A percentile compares a stretch with the other conserved stretches of the same genome.
phyloP scores from a whole-genome alignment of 106 monocot species.

The Acorus gramineus region DNA sequence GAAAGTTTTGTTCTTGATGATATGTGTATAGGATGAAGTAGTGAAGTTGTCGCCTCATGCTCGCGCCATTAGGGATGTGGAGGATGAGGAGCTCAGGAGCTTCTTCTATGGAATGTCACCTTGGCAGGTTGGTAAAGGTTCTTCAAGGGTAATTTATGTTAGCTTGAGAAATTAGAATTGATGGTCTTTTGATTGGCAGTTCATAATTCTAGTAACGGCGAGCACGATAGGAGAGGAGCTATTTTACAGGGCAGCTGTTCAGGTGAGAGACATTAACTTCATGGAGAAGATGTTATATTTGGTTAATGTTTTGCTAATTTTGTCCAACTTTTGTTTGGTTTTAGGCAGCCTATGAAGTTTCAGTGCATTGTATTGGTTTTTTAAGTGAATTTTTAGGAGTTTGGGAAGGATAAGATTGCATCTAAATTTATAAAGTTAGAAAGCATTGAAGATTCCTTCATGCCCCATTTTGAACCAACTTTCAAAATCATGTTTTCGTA shows the following conservation, averaged over 20 bases:
- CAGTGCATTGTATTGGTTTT: no score
- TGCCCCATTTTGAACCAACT: no score
- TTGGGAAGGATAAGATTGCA: no score
- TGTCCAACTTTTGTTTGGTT: no score
- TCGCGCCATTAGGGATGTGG: slow-evolving; percentile 94
- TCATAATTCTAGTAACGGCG: slow-evolving; percentile 72
- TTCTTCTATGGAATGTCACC: slow-evolving; percentile 81
- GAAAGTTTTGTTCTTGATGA: not conserved
- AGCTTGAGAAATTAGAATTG: not conserved
- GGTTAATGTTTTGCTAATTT: no score
- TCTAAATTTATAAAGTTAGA: no score
- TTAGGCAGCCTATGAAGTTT: no score
- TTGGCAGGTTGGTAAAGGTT: slow-evolving; percentile 38
- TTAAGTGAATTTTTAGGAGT: no score
- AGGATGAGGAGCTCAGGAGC: slow-evolving; percentile 95
- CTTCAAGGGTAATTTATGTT: not conserved
- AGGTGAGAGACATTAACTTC: slow-evolving; percentile 30
- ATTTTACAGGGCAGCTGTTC: slow-evolving; percentile 88
- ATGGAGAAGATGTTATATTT: no score
- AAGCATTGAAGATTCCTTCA: no score
- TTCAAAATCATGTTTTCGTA: no score
- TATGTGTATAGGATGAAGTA: slow-evolving; percentile 66
- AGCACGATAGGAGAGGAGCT: slow-evolving; percentile 92
- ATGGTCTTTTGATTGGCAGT: slow-evolving; percentile 32
- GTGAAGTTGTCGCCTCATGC: slow-evolving; percentile 96